These are phyloP conservation scores for Talaromyces sp. DNA, from an alignment of 2,329 filamentous ascomycete genomes.

Conservation along the genomic window DNA sequence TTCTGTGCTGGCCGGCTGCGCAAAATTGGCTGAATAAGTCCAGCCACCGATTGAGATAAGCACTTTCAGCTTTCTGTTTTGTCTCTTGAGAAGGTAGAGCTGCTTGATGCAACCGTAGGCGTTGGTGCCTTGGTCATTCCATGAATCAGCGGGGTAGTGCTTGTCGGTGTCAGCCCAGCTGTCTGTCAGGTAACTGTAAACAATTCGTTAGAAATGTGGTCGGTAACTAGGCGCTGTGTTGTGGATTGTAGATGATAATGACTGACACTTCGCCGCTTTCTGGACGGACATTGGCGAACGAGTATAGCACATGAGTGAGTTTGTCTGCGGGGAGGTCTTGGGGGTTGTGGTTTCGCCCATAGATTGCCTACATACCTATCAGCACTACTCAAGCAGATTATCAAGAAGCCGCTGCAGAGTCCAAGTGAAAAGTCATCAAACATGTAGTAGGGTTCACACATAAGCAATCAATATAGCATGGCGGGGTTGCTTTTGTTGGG, in stretches of 20 bases:
- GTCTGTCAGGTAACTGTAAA: constrained; percentile 56
- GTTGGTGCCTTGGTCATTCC: constrained; percentile 67
- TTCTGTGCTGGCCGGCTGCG: constrained; percentile 61
- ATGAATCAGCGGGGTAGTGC: constrained; percentile 65
- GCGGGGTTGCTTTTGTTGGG: background rate
- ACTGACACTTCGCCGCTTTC: constrained; percentile 73
- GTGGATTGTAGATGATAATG: background rate
- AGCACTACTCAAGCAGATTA: background rate
- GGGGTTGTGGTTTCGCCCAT: constrained; percentile 75
- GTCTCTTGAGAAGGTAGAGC: constrained; percentile 70
- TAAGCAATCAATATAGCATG: background rate
- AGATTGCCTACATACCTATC: constrained; percentile 61
- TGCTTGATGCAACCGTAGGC: constrained; percentile 76
- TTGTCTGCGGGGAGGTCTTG: constrained; percentile 76
- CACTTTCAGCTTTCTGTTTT: constrained; percentile 71
- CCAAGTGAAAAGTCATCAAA: no score
- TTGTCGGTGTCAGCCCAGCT: constrained; percentile 66
- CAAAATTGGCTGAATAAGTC: constrained; percentile 76
- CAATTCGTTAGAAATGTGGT: background rate
- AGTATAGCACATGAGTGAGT: constrained; percentile 81
- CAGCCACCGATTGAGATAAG: constrained; percentile 81
- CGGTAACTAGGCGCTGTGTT: background rate
- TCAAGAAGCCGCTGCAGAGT: background rate
- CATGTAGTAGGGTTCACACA: background rate
- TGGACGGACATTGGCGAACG: constrained; percentile 79